These are phyloP conservation scores for Kluyveromyces starmeri DNA, from an alignment of 805 yeast genomes.

Conservation along the genomic window DNA sequence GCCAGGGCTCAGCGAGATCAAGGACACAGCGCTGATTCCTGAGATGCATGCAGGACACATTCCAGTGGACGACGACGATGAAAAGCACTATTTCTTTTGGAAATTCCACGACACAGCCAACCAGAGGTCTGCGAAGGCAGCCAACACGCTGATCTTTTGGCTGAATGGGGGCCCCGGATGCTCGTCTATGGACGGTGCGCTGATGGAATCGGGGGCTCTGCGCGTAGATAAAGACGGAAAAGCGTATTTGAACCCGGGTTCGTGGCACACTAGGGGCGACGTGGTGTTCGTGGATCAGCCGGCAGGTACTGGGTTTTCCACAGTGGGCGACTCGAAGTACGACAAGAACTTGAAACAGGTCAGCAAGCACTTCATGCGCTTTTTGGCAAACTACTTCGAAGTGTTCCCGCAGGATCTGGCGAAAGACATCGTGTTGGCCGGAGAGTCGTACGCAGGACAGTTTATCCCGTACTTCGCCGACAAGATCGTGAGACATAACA, in stretches of 20 bases:
- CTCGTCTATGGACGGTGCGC: slow-evolving; percentile 94
- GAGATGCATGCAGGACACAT: slow-evolving; percentile 61
- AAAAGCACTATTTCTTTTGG: slow-evolving; percentile 72
- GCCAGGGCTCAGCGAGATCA: slow-evolving; percentile 21
- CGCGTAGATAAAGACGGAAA: slow-evolving; percentile 42
- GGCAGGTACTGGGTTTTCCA: slow-evolving; percentile 85
- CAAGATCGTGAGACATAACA: slow-evolving; percentile 44
- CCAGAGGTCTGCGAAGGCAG: slow-evolving; percentile 18
- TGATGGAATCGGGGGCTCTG: slow-evolving; percentile 88
- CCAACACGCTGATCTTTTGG: slow-evolving; percentile 63
- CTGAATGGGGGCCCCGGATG: slow-evolving; percentile 98
- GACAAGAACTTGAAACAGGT: slow-evolving; percentile 49
- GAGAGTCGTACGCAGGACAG: slow-evolving; percentile 97
- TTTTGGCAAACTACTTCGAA: slow-evolving; percentile 56
- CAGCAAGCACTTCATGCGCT: slow-evolving; percentile 51
- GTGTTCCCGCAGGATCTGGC: slow-evolving; percentile 62
- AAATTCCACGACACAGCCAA: slow-evolving; percentile 35
- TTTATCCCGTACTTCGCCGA: slow-evolving; percentile 83
- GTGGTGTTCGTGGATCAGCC: slow-evolving; percentile 90
- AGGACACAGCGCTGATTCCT: slow-evolving; percentile 17
- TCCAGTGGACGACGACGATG: slow-evolving; percentile 36
- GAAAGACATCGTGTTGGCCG: slow-evolving; percentile 71
- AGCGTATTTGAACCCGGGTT: slow-evolving; percentile 53
- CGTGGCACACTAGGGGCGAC: slow-evolving; percentile 79
- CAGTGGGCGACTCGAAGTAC: slow-evolving; percentile 34